phyloP scores from a whole-genome alignment of 148 eudicot genomes.

The Dianthus caryophyllus region DNA sequence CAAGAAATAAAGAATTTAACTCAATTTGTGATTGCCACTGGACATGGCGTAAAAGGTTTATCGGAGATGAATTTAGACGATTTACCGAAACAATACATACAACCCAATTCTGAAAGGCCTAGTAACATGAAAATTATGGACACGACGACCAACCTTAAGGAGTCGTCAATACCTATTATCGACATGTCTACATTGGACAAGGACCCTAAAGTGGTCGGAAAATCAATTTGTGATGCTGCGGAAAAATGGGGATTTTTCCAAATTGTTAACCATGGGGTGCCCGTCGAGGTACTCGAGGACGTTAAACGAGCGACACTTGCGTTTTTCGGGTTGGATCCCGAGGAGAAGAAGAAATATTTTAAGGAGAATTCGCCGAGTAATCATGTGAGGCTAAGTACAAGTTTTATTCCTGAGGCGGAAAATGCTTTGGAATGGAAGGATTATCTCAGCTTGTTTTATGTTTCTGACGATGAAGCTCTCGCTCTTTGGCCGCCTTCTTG shows the following conservation, averaged over 20 bases:
- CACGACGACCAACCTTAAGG: not conserved
- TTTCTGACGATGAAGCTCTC: conserved; percentile 44
- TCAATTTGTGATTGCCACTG: conserved; percentile 28
- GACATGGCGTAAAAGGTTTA: conserved; percentile 50
- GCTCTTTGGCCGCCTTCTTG: conserved; percentile 45
- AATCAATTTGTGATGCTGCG: conserved; percentile 46
- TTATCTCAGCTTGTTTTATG: conserved; percentile 55
- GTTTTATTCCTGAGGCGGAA: conserved; percentile 49
- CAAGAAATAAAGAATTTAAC: conserved; percentile 16
- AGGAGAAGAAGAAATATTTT: conserved; percentile 40
- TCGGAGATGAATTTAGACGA: conserved; percentile 30
- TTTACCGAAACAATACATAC: conserved; percentile 46
- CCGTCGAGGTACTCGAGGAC: conserved; percentile 30
- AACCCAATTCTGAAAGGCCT: conserved; percentile 37
- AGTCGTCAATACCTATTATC: conserved; percentile 40
- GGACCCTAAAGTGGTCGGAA: conserved; percentile 25
- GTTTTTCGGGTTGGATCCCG: conserved; percentile 36
- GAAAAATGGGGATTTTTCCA: conserved; percentile 54
- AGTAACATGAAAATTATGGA: conserved; percentile 22
- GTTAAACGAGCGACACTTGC: conserved; percentile 35
- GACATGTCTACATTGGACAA: conserved; percentile 46
- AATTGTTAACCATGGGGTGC: conserved; percentile 50
- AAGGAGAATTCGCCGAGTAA: conserved; percentile 40
- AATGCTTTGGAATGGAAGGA: conserved; percentile 59
- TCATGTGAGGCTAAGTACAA: conserved; percentile 45